Conservation (phyloP, 2,329 filamentous ascomycete species). For the Cladosporium colombiae region DNA sequence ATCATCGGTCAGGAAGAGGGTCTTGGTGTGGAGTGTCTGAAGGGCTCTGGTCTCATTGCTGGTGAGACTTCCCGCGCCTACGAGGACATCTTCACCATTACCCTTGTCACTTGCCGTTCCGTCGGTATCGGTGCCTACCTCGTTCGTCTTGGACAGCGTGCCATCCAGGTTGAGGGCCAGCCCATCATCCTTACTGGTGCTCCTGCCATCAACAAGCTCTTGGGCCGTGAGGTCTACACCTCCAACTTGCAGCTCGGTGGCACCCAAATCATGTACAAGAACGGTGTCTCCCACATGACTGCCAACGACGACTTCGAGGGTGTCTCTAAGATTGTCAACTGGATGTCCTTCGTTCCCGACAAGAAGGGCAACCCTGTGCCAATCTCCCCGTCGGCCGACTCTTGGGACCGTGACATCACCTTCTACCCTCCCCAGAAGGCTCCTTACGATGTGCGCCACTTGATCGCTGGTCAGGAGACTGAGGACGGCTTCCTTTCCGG, state of each 20-base stretch:
- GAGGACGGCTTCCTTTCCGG: constrained; percentile 84
- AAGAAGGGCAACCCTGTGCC: constrained; percentile 91
- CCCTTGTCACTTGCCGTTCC: constrained; percentile 94
- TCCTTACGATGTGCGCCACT: constrained; percentile 88
- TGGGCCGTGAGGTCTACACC: constrained; percentile 97
- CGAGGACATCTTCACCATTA: constrained; percentile 98
- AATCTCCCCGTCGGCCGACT: constrained; percentile 81
- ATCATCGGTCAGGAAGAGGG: constrained; percentile 92
- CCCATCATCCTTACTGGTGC: constrained; percentile 98
- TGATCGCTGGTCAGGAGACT: constrained; percentile 85
- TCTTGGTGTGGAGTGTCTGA: constrained; percentile 94
- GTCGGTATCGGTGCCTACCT: constrained; percentile 99
- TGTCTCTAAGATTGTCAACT: constrained; percentile 96
- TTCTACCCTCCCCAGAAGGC: constrained; percentile 81
- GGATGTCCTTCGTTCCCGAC: constrained; percentile 96
- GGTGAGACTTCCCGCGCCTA: constrained; percentile 96
- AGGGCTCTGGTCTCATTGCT: constrained; percentile 95
- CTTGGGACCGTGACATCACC: constrained; percentile 88
- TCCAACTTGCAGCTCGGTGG: constrained; percentile 98
- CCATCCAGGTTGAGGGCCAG: constrained; percentile 97
- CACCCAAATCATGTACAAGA: constrained; percentile 99
- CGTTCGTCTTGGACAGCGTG: constrained; percentile 95
- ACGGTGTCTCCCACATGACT: constrained; percentile 99
- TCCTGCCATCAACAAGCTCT: constrained; percentile 94
- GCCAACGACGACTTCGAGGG: constrained; percentile 96